phyloP scores from a whole-genome alignment of 2,329 filamentous ascomycete species.

The Corinectria fuckeliana region DNA sequence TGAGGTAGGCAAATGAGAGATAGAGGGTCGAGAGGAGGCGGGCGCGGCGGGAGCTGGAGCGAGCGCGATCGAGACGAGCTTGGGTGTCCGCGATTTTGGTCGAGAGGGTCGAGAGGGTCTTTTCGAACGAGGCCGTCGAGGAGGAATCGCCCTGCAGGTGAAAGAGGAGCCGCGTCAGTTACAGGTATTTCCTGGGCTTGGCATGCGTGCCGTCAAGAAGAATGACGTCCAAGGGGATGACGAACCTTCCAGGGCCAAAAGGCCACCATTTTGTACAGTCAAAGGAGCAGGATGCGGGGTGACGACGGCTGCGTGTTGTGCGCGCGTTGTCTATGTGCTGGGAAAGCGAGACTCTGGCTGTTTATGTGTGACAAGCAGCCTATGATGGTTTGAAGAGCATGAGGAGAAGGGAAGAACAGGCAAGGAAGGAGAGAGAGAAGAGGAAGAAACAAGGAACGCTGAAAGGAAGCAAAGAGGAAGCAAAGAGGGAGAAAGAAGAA shows the following conservation, averaged over 20 bases:
- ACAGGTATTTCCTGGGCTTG: neutral
- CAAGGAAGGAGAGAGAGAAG: neutral
- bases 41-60: slow-evolving; percentile 75
- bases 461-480: neutral
- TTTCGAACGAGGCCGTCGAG: slow-evolving; percentile 93
- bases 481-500: slow-evolving; percentile 10
- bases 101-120: slow-evolving; percentile 81
- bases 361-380: neutral
- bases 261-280: slow-evolving; percentile 68
- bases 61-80: slow-evolving; percentile 74
- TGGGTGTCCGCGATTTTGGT: slow-evolving; percentile 80
- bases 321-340: neutral
- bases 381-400: neutral
- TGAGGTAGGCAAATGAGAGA: slow-evolving; percentile 85
- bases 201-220: neutral
- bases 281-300: neutral
- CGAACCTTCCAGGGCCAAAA: slow-evolving; percentile 85
- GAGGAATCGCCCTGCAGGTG: slow-evolving; percentile 72
- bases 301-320: neutral
- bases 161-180: slow-evolving; percentile 20
- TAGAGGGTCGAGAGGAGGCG: slow-evolving; percentile 92
- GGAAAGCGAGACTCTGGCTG: neutral
- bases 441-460: neutral
- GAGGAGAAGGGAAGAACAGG: neutral
- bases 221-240: slow-evolving; percentile 1